Conservation (phyloP, 495 filamentous ascomycete genomes). For the Penicillium longicatenatum region DNA sequence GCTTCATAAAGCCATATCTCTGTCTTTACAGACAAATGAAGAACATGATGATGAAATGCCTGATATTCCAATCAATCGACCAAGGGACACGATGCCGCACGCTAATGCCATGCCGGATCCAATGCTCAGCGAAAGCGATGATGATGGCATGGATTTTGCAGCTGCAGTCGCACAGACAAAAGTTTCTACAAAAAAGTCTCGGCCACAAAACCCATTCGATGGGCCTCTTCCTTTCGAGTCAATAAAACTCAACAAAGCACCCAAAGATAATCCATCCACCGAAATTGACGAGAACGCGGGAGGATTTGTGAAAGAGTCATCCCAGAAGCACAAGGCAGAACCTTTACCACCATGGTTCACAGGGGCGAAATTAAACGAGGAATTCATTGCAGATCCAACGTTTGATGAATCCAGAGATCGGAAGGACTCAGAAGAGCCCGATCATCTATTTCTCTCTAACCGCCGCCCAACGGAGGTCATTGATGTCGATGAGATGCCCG, state of each 20-base stretch:
- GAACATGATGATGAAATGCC: slow-evolving; percentile 35
- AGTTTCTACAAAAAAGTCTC: slow-evolving; percentile 29
- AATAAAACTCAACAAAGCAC: slow-evolving; percentile 63
- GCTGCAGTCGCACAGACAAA: slow-evolving; percentile 46
- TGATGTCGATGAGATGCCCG: slow-evolving; percentile 41
- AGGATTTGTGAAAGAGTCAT: slow-evolving; percentile 63
- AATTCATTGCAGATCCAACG: slow-evolving; percentile 38
- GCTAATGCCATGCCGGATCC: slow-evolving; percentile 17
- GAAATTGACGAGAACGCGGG: slow-evolving; percentile 59
- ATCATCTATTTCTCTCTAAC: slow-evolving; percentile 42
- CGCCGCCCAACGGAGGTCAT: slow-evolving; percentile 48
- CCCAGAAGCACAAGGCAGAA: slow-evolving; percentile 49
- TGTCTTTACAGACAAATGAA: slow-evolving; percentile 62
- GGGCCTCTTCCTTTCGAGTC: slow-evolving; percentile 91
- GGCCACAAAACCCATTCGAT: slow-evolving; percentile 46
- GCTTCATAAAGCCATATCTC: slow-evolving; percentile 75
- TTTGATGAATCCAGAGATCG: slow-evolving; percentile 25
- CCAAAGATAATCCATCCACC: slow-evolving; percentile 5
- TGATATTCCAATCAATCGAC: slow-evolving; percentile 36
- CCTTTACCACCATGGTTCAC: slow-evolving; percentile 89
- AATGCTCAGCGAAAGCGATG: slow-evolving; percentile 36
- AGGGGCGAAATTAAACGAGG: slow-evolving; percentile 26
- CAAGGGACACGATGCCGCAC: slow-evolving; percentile 16
- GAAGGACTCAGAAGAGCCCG: slow-evolving; percentile 22
- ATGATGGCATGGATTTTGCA: slow-evolving; percentile 48